Evolutionary conservation across 2,329 filamentous ascomycete species (phyloP).

Genomic region (Diaporthe destruens): DNA sequence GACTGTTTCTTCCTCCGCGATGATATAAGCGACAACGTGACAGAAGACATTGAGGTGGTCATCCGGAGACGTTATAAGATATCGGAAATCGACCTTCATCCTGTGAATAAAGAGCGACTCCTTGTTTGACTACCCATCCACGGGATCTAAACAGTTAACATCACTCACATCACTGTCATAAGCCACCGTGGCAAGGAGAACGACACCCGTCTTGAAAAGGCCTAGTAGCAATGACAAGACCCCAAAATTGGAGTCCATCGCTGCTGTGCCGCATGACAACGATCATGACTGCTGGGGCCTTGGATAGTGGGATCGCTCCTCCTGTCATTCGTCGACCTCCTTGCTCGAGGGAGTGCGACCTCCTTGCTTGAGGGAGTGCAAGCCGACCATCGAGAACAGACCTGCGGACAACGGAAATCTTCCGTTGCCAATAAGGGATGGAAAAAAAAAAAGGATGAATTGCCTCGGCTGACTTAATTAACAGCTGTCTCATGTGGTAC

Average conservation of each 20-base stretch:
- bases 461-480: neutral
- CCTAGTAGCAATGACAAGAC: neutral
- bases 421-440: neutral
- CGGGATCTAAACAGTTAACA: neutral
- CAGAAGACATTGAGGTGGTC: fast-evolving
- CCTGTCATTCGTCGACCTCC: neutral
- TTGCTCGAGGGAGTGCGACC: neutral
- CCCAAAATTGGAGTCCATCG: neutral
- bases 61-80: neutral
- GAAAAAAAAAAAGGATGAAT: no score
- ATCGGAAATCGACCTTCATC: neutral
- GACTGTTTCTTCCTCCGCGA: neutral
- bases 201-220: neutral
- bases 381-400: neutral
- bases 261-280: slow-evolving; percentile 17
- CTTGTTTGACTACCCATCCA: neutral
- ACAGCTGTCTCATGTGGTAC: slow-evolving; percentile 6
- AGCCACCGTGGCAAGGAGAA: neutral
- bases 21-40: neutral
- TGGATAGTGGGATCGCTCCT: neutral
- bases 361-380: neutral
- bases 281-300: neutral
- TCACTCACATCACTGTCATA: neutral
- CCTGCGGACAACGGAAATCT: no score
- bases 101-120: neutral